Evolutionary conservation across 257 asterid genomes (phyloP), one percentile per base, ranked within the genome.

Genomic region (Thymus quinquecostatus): DNA sequence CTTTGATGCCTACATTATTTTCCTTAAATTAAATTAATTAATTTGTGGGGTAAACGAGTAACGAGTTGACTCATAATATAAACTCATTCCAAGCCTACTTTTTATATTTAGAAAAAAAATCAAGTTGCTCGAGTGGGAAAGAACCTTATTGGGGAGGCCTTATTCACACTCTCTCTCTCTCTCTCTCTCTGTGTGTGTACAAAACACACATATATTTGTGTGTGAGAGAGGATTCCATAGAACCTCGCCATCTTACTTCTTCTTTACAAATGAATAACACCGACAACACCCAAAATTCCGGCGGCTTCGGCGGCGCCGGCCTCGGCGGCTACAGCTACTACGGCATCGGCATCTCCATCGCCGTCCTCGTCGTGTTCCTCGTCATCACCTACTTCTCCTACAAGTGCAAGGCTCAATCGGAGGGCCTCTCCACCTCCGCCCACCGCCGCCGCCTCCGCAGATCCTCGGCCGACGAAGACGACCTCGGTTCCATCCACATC

Each of bases 281-380:
- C 41, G 45, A 62, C 62, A 43, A 63, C 30, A 21, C 12, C 41
- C 64, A 67, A 6, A 74, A 66, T 1, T 30, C 69, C 6, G 64
- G 12, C 3, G 61, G 11, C 30, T 5, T 38, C 7, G 3, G 48
- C 49, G 74, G 59, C 13, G 54, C 57, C 5, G 36, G 51, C 5
- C 9, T 59, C 5, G 70, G 79, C 30, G 67, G 80, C 13, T 73
- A 68, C 65, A 76, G 84, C n/a, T n/a, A n/a, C n/a, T 77, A 82
- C 60, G 79, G 85, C 40, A 34, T 85, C 41, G 77, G 81, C n/a
- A 60, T 80, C 33, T 75, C 82, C 53, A 2, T 80, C 13, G 89
- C 73, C 43, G 65, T 74, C 48, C 55, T 82, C 71, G 12, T 61
- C 34, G 4, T 81, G 0, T 69, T 85, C 14, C 10, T 78, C 21